These are phyloP conservation scores for Rhexocercosporidium sp. DNA, from an alignment of 2,329 filamentous ascomycete genomes.

Conservation along the genomic window DNA sequence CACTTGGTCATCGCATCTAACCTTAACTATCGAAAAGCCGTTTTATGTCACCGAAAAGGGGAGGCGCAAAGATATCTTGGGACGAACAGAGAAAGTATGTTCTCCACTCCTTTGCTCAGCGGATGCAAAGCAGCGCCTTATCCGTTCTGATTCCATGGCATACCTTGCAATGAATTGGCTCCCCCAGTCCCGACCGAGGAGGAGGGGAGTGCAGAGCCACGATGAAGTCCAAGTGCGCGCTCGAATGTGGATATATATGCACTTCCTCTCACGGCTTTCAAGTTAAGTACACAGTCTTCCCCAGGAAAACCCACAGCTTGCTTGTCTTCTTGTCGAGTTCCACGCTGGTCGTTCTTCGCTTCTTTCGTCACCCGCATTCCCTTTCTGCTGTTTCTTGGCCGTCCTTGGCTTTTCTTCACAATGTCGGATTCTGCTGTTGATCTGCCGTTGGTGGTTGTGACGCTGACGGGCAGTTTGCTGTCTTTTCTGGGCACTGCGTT, in stretches of 20 bases:
- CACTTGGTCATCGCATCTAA: not conserved
- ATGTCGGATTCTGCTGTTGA: not conserved
- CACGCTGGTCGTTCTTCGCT: not conserved
- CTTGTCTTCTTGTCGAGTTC: not conserved
- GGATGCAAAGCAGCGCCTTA: not conserved
- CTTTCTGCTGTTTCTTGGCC: not conserved
- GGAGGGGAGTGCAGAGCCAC: not conserved
- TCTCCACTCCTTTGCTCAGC: not conserved
- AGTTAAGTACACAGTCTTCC: slow-evolving; percentile 1
- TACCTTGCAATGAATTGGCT: not conserved
- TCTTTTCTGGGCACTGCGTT: slow-evolving; percentile 10
- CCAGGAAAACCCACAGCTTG: not conserved
- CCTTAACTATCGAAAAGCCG: not conserved
- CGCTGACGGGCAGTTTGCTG: slow-evolving; percentile 11
- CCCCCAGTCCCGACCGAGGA: not conserved
- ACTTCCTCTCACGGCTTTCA: not conserved
- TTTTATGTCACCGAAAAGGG: not conserved
- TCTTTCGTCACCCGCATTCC: not conserved
- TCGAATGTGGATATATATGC: not conserved
- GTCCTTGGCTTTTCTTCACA: not conserved
- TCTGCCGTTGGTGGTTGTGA: slow-evolving; percentile 3
- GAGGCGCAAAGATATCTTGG: not conserved
- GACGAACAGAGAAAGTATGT: slow-evolving; percentile 5
- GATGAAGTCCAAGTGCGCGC: not conserved
- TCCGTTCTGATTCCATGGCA: not conserved